Percentiles rank a stretch among this genome's conserved stretches.
Evolutionary conservation across 768 basidiomycete species (phyloP).

Genomic region (Lactarius evosmus): DNA sequence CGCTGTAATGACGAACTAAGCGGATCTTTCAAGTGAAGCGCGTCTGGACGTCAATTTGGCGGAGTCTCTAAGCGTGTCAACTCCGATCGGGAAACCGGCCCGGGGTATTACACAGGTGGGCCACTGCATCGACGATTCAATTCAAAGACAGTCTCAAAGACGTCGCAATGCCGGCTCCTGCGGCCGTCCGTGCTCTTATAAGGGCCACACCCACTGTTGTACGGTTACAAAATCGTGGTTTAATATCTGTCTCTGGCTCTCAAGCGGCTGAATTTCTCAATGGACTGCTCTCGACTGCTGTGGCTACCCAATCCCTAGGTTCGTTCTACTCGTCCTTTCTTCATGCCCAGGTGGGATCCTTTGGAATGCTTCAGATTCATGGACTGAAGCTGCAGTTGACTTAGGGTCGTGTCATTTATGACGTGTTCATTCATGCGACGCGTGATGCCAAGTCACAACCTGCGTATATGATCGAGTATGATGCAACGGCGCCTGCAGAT

Average conservation of each 20-base stretch:
- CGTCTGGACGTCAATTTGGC: neutral
- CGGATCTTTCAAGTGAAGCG: constrained; percentile 10
- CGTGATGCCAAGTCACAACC: constrained; percentile 41
- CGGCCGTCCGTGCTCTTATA: constrained; percentile 42
- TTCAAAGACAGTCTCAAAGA: constrained; percentile 16
- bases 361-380: constrained; percentile 13
- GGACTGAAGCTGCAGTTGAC: constrained; percentile 24
- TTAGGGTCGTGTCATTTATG: constrained; percentile 87
- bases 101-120: neutral
- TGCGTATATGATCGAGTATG: constrained; percentile 70
- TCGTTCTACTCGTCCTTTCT: constrained; percentile 72
- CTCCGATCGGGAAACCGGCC: constrained; percentile 16
- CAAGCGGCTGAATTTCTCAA: constrained; percentile 82
- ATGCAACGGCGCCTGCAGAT: constrained; percentile 46
- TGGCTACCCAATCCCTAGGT: constrained; percentile 42
- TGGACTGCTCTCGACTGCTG: constrained; percentile 59
- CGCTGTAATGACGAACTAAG: neutral
- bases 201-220: constrained; percentile 47
- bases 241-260: constrained; percentile 76
- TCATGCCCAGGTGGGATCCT: constrained; percentile 64
- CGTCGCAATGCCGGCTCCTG: constrained; percentile 39
- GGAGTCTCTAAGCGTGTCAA: constrained; percentile 23
- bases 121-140: neutral
- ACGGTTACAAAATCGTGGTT: constrained; percentile 57
- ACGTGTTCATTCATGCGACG: constrained; percentile 78